phyloP scores from a whole-genome alignment of 2,329 filamentous ascomycete genomes.

The Aspergillus fijiensis region DNA sequence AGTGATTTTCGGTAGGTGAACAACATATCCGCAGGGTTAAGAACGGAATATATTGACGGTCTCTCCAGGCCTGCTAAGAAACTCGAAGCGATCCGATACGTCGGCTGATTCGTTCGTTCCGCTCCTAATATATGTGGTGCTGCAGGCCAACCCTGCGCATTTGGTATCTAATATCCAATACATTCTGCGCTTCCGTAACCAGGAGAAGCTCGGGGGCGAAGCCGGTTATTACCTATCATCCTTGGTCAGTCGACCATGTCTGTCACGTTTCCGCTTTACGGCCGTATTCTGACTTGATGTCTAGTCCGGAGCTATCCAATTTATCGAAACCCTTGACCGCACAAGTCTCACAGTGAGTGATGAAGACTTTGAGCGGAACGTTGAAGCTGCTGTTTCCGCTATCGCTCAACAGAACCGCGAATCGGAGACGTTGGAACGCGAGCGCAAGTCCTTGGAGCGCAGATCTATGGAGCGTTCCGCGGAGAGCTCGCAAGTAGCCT shows the following conservation, averaged over 20 bases:
- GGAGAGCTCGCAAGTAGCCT: constrained; percentile 58
- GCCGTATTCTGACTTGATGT: constrained; percentile 5
- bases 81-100: constrained; percentile 80
- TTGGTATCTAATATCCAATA: constrained; percentile 98
- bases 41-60: background rate
- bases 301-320: constrained; percentile 76
- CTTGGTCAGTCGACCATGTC: constrained; percentile 55
- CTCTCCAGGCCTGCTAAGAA: constrained; percentile 69
- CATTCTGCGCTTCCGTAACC: constrained; percentile 92
- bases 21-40: background rate
- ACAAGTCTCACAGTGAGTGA: constrained; percentile 91
- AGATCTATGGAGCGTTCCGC: constrained; percentile 47
- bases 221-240: constrained; percentile 98
- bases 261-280: background rate
- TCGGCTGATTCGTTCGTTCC: constrained; percentile 96
- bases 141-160: constrained; percentile 92
- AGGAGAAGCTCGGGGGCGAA: constrained; percentile 96
- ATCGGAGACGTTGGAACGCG: constrained; percentile 48
- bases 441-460: constrained; percentile 30
- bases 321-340: constrained; percentile 93
- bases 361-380: constrained; percentile 91
- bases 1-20: constrained; percentile 81
- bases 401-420: constrained; percentile 86
- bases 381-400: constrained; percentile 92
- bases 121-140: constrained; percentile 89